A percentile compares a stretch with the other conserved stretches of the same genome.
Conservation (phyloP, 768 basidiomycete genomes). For the Panus rudis region DNA sequence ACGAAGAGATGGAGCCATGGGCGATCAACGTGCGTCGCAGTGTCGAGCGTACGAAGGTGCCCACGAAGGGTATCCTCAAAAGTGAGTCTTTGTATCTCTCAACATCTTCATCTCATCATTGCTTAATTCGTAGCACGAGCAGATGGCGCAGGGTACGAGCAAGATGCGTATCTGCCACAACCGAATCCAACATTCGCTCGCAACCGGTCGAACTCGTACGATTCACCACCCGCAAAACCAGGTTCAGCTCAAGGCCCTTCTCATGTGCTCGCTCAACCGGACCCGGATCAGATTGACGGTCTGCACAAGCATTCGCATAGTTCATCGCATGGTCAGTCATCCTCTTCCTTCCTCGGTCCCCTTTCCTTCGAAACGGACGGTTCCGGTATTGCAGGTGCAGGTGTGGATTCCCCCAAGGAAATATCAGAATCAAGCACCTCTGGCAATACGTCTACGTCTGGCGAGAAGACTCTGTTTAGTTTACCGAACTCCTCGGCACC, state of each 20-base stretch:
- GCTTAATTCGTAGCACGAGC: constrained; percentile 8
- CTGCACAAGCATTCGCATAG: constrained; percentile 56
- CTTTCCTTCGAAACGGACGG: constrained; percentile 47
- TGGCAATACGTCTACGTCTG: constrained; percentile 29
- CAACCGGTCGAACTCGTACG: constrained; percentile 80
- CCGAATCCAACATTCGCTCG: constrained; percentile 37
- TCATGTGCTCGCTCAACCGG: constrained; percentile 73
- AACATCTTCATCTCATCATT: constrained; percentile 6
- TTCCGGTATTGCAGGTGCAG: constrained; percentile 23
- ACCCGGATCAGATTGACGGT: constrained; percentile 85
- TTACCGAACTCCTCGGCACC: constrained; percentile 94
- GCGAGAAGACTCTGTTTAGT: constrained; percentile 58
- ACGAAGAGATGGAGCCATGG: constrained; percentile 67
- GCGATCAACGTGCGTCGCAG: constrained; percentile 67
- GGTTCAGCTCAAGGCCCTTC: constrained; percentile 75
- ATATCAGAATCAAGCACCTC: constrained; percentile 27
- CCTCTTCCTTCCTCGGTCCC: constrained; percentile 39
- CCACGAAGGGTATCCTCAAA: constrained; percentile 86
- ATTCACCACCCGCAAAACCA: constrained; percentile 41
- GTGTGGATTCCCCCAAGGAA: constrained; percentile 35
- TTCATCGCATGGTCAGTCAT: too few relatives aligned
- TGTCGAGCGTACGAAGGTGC: constrained; percentile 56
- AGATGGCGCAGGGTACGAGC: constrained; percentile 69
- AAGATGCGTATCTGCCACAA: constrained; percentile 40
- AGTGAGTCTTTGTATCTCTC: constrained; percentile 39